A percentile compares a stretch with the other conserved stretches of the same genome.
Evolutionary conservation across 352 stramenopile genomes (phyloP).

Genomic region (Phytophthora capsici): DNA sequence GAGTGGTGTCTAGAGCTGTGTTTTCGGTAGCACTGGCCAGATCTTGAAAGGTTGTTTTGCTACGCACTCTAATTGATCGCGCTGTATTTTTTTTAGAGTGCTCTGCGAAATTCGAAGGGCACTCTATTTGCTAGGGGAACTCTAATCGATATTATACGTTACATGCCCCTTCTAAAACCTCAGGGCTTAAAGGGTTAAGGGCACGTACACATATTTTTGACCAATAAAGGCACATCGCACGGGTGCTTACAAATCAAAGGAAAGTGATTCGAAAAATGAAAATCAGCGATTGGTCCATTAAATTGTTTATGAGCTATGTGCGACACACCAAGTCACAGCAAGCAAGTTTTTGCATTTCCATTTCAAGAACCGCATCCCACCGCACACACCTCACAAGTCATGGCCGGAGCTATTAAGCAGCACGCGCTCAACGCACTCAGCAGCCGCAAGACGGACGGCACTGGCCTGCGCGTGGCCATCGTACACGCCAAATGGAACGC

Average conservation of each 20-base stretch:
- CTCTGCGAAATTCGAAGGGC: too few species aligned
- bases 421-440: constrained; percentile 71
- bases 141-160: too few species aligned
- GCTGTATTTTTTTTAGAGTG: too few species aligned
- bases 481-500: constrained; percentile 89
- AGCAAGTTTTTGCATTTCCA: neutral
- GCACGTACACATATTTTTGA: too few species aligned
- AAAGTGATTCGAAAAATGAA: neutral
- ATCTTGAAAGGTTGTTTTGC: too few species aligned
- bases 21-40: too few species aligned
- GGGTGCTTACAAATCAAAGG: neutral
- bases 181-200: too few species aligned
- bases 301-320: neutral
- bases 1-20: too few species aligned
- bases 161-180: too few species aligned
- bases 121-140: too few species aligned
- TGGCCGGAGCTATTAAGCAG: constrained; percentile 78
- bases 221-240: too few species aligned
- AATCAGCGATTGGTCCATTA: neutral
- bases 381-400: neutral
- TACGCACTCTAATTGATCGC: too few species aligned
- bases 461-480: constrained; percentile 80
- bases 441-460: constrained; percentile 81
- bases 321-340: neutral
- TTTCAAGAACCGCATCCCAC: neutral